These are phyloP conservation scores for Mycocentrospora acerina DNA, from an alignment of 2,329 filamentous ascomycete species.

Conservation along the genomic window DNA sequence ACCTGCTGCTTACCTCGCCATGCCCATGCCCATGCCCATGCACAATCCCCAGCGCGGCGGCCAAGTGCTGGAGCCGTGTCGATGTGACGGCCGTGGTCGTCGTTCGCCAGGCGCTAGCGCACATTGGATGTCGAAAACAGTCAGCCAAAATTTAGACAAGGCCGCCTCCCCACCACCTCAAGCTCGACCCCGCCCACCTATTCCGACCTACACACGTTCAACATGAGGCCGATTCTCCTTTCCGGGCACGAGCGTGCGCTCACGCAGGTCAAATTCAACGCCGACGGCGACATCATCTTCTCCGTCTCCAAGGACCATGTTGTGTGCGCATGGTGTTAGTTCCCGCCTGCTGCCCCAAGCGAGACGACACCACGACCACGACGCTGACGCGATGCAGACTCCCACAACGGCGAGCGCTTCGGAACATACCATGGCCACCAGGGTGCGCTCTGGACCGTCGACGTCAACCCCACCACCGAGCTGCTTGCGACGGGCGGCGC, in stretches of 20 bases:
- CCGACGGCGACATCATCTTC: constrained; percentile 95
- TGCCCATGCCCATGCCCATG: no score
- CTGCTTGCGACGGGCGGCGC: constrained; percentile 93
- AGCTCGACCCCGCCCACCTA: constrained; percentile 10
- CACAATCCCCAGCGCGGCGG: no score
- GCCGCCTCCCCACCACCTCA: constrained; percentile 14
- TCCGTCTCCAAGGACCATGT: constrained; percentile 95
- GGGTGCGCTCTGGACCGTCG: constrained; percentile 98
- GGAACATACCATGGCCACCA: constrained; percentile 94
- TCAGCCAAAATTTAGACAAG: no score
- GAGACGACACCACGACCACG: constrained; percentile 3
- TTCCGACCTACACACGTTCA: constrained; percentile 7
- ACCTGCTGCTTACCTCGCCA: no score
- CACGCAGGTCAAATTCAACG: constrained; percentile 82
- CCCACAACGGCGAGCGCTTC: constrained; percentile 95
- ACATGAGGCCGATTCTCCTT: constrained; percentile 94
- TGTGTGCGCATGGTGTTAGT: constrained; percentile 83
- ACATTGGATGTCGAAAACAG: neutral
- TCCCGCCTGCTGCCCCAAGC: constrained; percentile 1
- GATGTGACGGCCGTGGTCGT: no score
- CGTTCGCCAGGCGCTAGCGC: constrained; percentile 11
- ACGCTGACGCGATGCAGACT: constrained; percentile 48
- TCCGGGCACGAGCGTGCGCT: constrained; percentile 95
- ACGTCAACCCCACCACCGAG: constrained; percentile 88
- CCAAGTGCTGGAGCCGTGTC: no score